phyloP scores from a whole-genome alignment of 257 asterid genomes.

The Solanum peruvianum region DNA sequence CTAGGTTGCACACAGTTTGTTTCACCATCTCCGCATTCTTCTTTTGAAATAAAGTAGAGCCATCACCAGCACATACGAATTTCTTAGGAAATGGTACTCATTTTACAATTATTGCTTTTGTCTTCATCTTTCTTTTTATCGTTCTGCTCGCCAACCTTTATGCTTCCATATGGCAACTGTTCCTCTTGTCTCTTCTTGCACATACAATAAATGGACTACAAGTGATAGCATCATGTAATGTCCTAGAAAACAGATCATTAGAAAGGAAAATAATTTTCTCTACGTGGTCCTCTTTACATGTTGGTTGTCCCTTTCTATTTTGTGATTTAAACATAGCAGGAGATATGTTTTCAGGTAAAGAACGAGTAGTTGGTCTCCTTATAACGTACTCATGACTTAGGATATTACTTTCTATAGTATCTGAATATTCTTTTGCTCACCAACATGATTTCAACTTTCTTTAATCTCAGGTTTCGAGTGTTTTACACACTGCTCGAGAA shows the following conservation, averaged over 20 bases:
- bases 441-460: constrained; percentile 14
- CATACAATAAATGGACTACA: too few species aligned
- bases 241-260: too few species aligned
- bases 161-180: too few species aligned
- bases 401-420: constrained; percentile 74
- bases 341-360: constrained; percentile 33
- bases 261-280: too few species aligned
- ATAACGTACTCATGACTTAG: constrained; percentile 16
- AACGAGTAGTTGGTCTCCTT: constrained; percentile 41
- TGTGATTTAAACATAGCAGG: too few species aligned
- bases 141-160: too few species aligned
- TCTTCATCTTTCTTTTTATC: too few species aligned
- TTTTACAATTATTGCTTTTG: constrained; percentile 10
- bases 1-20: not conserved
- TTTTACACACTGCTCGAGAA: constrained; percentile 3
- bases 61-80: constrained; percentile 9
- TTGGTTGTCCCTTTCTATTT: too few species aligned
- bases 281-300: too few species aligned
- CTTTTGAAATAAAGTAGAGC: constrained; percentile 15
- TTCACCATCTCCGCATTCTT: constrained; percentile 16
- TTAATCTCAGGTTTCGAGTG: constrained; percentile 17
- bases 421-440: constrained; percentile 38
- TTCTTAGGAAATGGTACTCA: constrained; percentile 22
- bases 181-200: too few species aligned
- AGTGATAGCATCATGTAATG: too few species aligned